phyloP scores from a whole-genome alignment of 495 filamentous ascomycete species.

The Neurospora cerealis region DNA sequence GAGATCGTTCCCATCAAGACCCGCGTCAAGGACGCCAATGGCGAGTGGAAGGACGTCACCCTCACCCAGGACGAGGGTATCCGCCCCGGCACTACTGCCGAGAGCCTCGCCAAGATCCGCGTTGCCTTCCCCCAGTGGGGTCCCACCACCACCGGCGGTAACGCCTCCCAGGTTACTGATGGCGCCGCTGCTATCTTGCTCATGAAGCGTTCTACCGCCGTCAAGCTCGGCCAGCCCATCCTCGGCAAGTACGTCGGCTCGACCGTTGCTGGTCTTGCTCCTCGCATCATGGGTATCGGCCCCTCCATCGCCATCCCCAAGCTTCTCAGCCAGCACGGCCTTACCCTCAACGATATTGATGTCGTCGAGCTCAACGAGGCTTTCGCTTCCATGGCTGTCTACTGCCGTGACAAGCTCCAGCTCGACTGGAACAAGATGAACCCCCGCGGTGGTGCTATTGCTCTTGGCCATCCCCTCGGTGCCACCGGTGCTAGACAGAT shows the following conservation, averaged over 20 bases:
- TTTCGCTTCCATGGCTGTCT: constrained; percentile 95
- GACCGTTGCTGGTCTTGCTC: constrained; percentile 80
- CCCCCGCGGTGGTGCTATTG: constrained; percentile 69
- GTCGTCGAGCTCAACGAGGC: constrained; percentile 95
- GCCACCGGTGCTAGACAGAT: constrained; percentile 73
- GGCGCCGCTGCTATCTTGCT: constrained; percentile 85
- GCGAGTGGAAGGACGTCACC: constrained; percentile 64
- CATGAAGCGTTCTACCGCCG: constrained; percentile 87
- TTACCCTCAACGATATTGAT: constrained; percentile 76
- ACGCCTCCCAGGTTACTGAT: constrained; percentile 91
- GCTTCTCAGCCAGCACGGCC: constrained; percentile 68
- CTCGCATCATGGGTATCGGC: constrained; percentile 95
- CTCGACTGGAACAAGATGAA: constrained; percentile 83
- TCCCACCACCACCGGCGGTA: constrained; percentile 83
- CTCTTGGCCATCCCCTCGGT: constrained; percentile 75
- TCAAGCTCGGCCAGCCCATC: constrained; percentile 82
- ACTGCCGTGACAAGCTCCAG: constrained; percentile 69
- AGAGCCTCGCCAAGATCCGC: constrained; percentile 72
- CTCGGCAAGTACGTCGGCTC: constrained; percentile 90
- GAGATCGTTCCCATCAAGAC: constrained; percentile 86
- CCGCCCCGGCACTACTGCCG: constrained; percentile 78
- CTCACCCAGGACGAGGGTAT: constrained; percentile 82
- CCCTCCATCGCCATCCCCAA: constrained; percentile 92
- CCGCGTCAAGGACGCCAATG: constrained; percentile 73
- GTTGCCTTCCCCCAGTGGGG: constrained; percentile 88